Conservation (phyloP, 2,329 filamentous ascomycete species). For the Fusarium oxysporum region DNA sequence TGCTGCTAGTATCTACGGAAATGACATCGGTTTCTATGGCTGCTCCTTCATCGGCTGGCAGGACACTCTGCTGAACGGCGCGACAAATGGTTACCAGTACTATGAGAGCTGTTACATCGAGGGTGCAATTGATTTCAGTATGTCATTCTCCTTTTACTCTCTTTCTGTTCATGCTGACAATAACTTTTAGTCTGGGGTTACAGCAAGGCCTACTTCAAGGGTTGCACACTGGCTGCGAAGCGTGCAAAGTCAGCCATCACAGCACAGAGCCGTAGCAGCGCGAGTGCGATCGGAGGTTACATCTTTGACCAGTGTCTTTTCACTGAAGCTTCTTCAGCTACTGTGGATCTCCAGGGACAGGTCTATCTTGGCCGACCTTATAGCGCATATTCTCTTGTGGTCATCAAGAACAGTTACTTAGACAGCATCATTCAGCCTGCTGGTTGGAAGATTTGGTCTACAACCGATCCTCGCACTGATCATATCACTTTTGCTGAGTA, state of each 20-base stretch:
- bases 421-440: conserved; percentile 46
- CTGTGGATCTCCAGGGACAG: conserved; percentile 45
- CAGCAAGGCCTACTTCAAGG: conserved; percentile 42
- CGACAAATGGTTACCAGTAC: conserved; percentile 31
- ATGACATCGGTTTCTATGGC: conserved; percentile 54
- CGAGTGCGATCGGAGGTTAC: conserved; percentile 51
- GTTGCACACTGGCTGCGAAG: conserved; percentile 35
- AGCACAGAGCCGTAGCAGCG: conserved; percentile 44
- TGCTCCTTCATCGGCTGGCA: conserved; percentile 48
- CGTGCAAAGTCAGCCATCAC: conserved; percentile 41
- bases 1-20: conserved; percentile 48
- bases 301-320: conserved; percentile 57
- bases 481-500: conserved; percentile 69
- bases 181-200: conserved; percentile 32
- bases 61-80: conserved; percentile 31
- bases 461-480: conserved; percentile 67
- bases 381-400: conserved; percentile 57
- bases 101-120: conserved; percentile 38
- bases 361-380: conserved; percentile 62
- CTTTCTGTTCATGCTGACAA: background rate
- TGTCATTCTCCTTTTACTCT: rapidly evolving
- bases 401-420: conserved; percentile 61
- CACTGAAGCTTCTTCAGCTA: conserved; percentile 38
- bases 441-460: conserved; percentile 62
- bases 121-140: conserved; percentile 33